phyloP scores from a whole-genome alignment of 805 yeast species.

The Clavispora santaluciae region DNA sequence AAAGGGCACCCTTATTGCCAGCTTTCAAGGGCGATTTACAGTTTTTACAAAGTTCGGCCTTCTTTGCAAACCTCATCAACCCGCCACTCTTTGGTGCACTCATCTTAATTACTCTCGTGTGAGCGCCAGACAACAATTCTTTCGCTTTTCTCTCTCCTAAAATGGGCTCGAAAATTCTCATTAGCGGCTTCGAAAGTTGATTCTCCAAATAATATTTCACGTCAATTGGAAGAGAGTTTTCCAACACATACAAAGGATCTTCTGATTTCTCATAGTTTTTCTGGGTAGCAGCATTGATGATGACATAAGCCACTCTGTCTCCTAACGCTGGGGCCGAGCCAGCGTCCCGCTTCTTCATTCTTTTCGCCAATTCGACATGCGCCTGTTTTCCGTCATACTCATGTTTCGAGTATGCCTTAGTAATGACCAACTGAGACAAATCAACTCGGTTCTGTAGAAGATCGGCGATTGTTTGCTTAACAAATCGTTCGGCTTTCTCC shows the following conservation, averaged over 20 bases:
- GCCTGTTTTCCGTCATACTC: slow-evolving; percentile 97
- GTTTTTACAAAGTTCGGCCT: slow-evolving; percentile 81
- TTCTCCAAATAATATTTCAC: slow-evolving; percentile 91
- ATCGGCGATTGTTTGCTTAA: slow-evolving; percentile 84
- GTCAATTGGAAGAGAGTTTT: slow-evolving; percentile 88
- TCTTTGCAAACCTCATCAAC: slow-evolving; percentile 84
- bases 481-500: slow-evolving; percentile 75
- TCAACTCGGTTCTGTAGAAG: slow-evolving; percentile 87
- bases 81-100: slow-evolving; percentile 81
- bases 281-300: slow-evolving; percentile 70
- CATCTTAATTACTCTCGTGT: slow-evolving; percentile 71
- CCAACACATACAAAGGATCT: slow-evolving; percentile 91
- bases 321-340: slow-evolving; percentile 97
- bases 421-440: slow-evolving; percentile 86
- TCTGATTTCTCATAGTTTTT: slow-evolving; percentile 95
- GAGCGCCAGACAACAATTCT: slow-evolving; percentile 76
- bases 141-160: slow-evolving; percentile 81
- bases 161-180: slow-evolving; percentile 92
- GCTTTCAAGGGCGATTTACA: slow-evolving; percentile 76
- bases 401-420: slow-evolving; percentile 82
- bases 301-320: slow-evolving; percentile 97
- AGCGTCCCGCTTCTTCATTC: slow-evolving; percentile 94
- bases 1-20: slow-evolving; percentile 63
- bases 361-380: slow-evolving; percentile 91
- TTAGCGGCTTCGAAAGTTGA: slow-evolving; percentile 86